Evolutionary conservation across 2,329 filamentous ascomycete species (phyloP).

Genomic region (Septoria petroselini): DNA sequence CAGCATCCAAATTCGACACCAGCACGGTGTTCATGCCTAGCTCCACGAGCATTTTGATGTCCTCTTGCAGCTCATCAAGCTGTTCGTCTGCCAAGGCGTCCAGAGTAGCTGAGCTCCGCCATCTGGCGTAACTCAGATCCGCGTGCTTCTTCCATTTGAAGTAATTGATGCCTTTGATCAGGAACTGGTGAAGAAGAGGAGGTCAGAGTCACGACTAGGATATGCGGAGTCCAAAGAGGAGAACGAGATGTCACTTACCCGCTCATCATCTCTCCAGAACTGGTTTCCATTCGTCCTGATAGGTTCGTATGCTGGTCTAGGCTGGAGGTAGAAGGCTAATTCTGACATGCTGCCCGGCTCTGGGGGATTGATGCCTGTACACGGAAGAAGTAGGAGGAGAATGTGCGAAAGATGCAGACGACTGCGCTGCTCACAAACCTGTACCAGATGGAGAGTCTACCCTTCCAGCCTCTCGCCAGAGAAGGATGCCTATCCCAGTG

Average conservation of each 20-base stretch:
- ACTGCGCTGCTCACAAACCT: too few relatives aligned
- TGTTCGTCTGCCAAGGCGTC: conserved; percentile 22
- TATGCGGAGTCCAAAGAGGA: not conserved
- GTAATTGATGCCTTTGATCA: conserved; percentile 30
- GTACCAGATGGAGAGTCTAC: too few relatives aligned
- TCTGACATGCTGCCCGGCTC: conserved; percentile 3
- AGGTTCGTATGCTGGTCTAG: conserved; percentile 3
- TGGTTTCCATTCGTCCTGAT: conserved; percentile 8
- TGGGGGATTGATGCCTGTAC: too few relatives aligned
- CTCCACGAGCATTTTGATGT: conserved; percentile 22
- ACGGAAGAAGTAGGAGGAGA: too few relatives aligned
- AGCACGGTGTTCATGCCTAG: conserved; percentile 26
- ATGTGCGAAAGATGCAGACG: too few relatives aligned
- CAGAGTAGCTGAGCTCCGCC: not conserved
- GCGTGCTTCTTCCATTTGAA: conserved; percentile 3
- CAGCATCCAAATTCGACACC: conserved; percentile 15
- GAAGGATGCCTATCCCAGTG: too few relatives aligned
- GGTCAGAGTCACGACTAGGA: not conserved
- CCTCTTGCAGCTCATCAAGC: conserved; percentile 19
- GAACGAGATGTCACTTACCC: not conserved
- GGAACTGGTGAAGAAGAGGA: conserved; percentile 15
- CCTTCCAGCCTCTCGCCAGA: too few relatives aligned
- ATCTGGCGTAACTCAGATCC: not conserved
- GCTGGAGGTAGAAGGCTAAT: conserved; percentile 1
- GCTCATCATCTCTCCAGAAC: conserved; percentile 4